A percentile compares a stretch with the other conserved stretches of the same genome.
These are phyloP conservation scores for Avena insularis DNA, from an alignment of 176 grass and related monocot genomes.

Conservation along the genomic window DNA sequence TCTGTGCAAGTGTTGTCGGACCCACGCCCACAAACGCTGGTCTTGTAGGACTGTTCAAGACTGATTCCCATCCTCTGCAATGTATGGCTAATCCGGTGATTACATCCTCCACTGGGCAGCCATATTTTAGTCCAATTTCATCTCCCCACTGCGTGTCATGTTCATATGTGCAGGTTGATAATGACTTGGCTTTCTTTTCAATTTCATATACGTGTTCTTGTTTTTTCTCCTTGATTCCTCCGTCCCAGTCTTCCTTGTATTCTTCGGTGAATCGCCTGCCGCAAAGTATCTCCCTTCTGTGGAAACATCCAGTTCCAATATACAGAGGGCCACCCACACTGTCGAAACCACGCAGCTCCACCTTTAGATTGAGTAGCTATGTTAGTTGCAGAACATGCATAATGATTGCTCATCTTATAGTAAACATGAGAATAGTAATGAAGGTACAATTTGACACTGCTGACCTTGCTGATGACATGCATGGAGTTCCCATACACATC, in stretches of 20 bases:
- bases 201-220: slow-evolving; percentile 26
- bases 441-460: slow-evolving; percentile 24
- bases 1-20: slow-evolving; percentile 64
- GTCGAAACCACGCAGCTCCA: slow-evolving; percentile 61
- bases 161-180: slow-evolving; percentile 68
- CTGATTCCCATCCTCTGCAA: slow-evolving; percentile 81
- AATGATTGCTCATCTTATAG: not conserved
- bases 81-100: slow-evolving; percentile 77
- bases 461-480: slow-evolving; percentile 47
- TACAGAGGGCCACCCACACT: slow-evolving; percentile 63
- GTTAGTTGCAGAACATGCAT: not conserved
- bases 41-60: slow-evolving; percentile 53
- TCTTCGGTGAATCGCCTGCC: slow-evolving; percentile 60
- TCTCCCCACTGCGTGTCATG: slow-evolving; percentile 70
- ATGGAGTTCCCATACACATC: slow-evolving; percentile 73
- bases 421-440: slow-evolving; percentile 14
- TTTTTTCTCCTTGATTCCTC: slow-evolving; percentile 33
- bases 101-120: slow-evolving; percentile 69
- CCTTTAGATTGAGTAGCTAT: slow-evolving; percentile 51
- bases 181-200: slow-evolving; percentile 55
- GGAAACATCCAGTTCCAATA: slow-evolving; percentile 80
- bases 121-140: slow-evolving; percentile 78
- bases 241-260: slow-evolving; percentile 61
- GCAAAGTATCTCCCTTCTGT: slow-evolving; percentile 71
- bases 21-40: slow-evolving; percentile 67